Base-by-base conservation (phyloP, 2,329 filamentous ascomycete genomes). In the Didymella exigua region DNA sequence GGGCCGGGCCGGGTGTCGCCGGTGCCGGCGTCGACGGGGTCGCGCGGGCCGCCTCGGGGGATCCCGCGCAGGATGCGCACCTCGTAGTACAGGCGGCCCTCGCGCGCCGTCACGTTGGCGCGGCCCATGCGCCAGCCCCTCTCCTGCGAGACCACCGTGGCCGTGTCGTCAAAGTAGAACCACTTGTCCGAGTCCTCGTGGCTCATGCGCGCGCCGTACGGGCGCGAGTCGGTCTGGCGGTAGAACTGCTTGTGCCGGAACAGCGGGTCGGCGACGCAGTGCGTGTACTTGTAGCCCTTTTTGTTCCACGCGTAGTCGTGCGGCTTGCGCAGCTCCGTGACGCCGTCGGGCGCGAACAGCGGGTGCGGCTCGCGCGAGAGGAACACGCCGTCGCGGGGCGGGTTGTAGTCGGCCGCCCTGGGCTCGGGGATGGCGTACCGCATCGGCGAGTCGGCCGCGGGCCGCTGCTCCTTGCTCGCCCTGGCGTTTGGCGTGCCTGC, bases 81-180 rank as follows among this genome's bases (percentile, higher is more conserved):
- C 76, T 99, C 95, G 81, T 92, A 99, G 75, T 96, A 99, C 81
- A 91, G 91, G 27, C 90, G 85, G 0, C 95, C 95, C 75, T 98
- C 90, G 40, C 95, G 83, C 4, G 93, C 90, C 21, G 90, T 91
- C 0, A 98, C 89, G 67, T 99, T 99, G 11, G 91, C 92, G 33
- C 93, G 86, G 2, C 90, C 89, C 82, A 93, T 95, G 55, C 96
- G 85, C 82, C 95, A 97, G 8, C 95, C 93, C 75, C 96, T 96
- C 63, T 93, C 88, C 13, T 95, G 96, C 0, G 90, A 96, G 48
- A 97, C 86, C 43, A 91, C 86, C 18, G 84, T 85, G 7, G 88
- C 92, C 31, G 85, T 84, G 68, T 92, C 89, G 47, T 79, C 78
- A 70, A 97, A 91, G 69, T 89, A 89, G 72, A 97, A 90, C 71